phyloP scores from a whole-genome alignment of 177 flowering plant species.

The Vitis hybrid region DNA sequence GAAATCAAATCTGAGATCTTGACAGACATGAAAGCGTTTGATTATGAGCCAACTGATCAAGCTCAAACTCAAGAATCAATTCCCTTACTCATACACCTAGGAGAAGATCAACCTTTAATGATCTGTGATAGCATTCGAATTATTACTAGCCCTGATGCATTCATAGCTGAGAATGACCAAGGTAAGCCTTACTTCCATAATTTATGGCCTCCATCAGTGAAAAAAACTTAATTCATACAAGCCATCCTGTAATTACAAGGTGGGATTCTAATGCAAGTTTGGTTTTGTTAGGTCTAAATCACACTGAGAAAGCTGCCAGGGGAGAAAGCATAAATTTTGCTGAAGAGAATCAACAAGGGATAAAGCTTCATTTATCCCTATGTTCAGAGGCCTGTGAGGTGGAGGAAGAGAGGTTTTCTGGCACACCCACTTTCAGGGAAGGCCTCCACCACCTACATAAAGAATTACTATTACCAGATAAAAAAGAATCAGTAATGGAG shows the following conservation, averaged over 20 bases:
- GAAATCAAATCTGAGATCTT: conserved; percentile 7
- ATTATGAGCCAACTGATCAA: background rate
- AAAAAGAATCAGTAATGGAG: conserved; percentile 32
- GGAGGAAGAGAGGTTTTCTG: conserved; percentile 31
- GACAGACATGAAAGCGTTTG: background rate
- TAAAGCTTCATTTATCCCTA: background rate
- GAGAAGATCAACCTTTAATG: conserved; percentile 1
- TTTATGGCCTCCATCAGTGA: background rate
- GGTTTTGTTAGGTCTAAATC: conserved; percentile 4
- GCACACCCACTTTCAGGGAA: conserved; percentile 26
- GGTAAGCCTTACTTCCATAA: conserved; percentile 13
- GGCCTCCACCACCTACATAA: conserved; percentile 19
- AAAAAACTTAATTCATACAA: background rate
- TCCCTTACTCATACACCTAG: background rate
- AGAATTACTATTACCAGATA: conserved; percentile 17
- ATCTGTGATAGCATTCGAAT: background rate
- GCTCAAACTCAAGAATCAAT: conserved; percentile 5
- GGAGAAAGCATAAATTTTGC: background rate
- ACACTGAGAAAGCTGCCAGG: background rate
- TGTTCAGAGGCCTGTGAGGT: conserved; percentile 18
- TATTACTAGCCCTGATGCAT: background rate
- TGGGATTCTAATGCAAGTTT: background rate
- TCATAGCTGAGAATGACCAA: conserved; percentile 10
- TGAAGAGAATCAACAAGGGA: conserved; percentile 8
- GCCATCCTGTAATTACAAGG: background rate